Base-by-base conservation (phyloP, 202 grass and related monocot genomes). In the Dendrocalamus latiflorus region DNA sequence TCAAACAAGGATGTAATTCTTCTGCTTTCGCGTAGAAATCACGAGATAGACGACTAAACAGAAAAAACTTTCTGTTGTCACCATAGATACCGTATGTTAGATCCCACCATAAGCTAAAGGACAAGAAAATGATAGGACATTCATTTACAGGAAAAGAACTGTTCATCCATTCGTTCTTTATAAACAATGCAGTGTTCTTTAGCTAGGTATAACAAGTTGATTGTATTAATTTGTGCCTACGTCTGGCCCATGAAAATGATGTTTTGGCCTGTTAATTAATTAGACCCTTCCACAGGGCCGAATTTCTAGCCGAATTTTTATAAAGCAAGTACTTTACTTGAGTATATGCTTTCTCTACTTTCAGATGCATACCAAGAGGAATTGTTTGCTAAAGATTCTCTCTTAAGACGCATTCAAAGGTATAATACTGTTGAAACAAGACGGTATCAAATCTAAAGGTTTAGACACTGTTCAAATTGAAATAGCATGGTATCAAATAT, bases 351-450 rank as follows among this genome's bases (percentile, higher is more conserved):
- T n/a, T n/a, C n/a, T 77, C 58, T 72, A 60, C 26, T 60, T 60
- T 49, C 77, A 65, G 72, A 81, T 76, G 77, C 71, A 85, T 65
- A 68, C 15, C n/a, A 81, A 80, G 56, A 76, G 26, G n/a, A 76
- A 56, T 68, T 77, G 2, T 16, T 70, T 71, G 28, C 2, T 44
- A 77, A 64, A 45, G 65, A 85, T 72, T 81, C 65, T 85, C 57
- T 71, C 48, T 39, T n/a, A 76, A 85, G 77, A 64, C 54, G 15
- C 38, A 77, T 65, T 65, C 44, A 22, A 42, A 65, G 56, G 77
- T 81, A 65, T 33, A 74, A 78, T 85, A 81, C 65, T 77, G 71
- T 49, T 65, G 21, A n/a, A 81, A 71, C 56, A 89, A 65, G 53
- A 48, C 60, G 56, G 64, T 72, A 72, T 49, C 56, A 61, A 81